These are phyloP conservation scores for Saxophila tyrrhenica DNA, from an alignment of 495 filamentous ascomycete genomes.

Conservation along the genomic window DNA sequence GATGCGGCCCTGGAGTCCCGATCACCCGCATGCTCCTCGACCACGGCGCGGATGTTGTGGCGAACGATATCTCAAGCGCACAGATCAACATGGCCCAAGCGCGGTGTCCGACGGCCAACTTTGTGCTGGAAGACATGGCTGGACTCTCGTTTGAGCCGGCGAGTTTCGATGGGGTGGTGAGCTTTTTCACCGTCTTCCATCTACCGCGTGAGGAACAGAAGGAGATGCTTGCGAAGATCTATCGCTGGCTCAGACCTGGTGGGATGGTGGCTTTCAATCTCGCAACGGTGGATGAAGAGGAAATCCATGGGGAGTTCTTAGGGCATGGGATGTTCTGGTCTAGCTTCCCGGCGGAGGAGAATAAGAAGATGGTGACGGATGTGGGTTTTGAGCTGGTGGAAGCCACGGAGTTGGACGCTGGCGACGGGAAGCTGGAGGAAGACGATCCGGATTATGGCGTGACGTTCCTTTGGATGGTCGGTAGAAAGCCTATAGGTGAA, in stretches of 20 bases:
- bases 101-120: background rate
- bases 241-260: constrained; percentile 33
- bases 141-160: constrained; percentile 23
- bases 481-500: too few species aligned
- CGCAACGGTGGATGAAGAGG: constrained; percentile 19
- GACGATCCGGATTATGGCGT: constrained; percentile 3
- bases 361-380: constrained; percentile 13
- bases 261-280: constrained; percentile 35
- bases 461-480: constrained; percentile 20
- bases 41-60: background rate
- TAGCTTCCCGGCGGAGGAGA: constrained; percentile 27
- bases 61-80: constrained; percentile 6
- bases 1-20: constrained; percentile 5
- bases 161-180: constrained; percentile 33
- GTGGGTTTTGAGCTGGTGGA: constrained; percentile 16
- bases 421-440: constrained; percentile 3
- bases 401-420: constrained; percentile 7
- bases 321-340: constrained; percentile 35
- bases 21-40: constrained; percentile 7
- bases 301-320: constrained; percentile 22
- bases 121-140: constrained; percentile 35
- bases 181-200: constrained; percentile 37
- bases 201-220: constrained; percentile 34
- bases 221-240: constrained; percentile 27
- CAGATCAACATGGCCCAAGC: constrained; percentile 6